Conservation (phyloP, 495 filamentous ascomycete species). For the Trichoderma reesei region DNA sequence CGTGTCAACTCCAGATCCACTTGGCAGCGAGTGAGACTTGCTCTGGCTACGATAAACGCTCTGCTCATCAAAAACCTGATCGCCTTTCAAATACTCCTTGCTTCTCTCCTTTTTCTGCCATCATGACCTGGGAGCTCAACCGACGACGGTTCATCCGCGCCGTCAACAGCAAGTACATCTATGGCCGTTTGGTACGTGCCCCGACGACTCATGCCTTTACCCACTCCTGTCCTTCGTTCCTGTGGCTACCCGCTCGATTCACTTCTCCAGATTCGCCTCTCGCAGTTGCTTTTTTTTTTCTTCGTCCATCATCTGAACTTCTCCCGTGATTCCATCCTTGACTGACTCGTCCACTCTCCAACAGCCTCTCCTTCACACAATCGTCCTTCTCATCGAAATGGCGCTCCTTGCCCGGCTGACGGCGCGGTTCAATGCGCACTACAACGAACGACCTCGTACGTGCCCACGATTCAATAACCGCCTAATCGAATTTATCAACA, state of each 20-base stretch:
- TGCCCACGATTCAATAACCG: not conserved
- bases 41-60: not conserved
- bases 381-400: conserved; percentile 85
- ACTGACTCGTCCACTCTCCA: conserved; percentile 10
- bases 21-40: not conserved
- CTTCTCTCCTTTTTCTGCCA: conserved; percentile 12
- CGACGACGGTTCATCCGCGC: conserved; percentile 54
- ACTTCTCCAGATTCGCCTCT: too few species aligned
- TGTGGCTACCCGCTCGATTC: too few species aligned
- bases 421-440: conserved; percentile 87
- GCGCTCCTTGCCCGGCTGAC: conserved; percentile 67
- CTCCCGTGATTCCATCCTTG: not conserved
- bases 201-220: not conserved
- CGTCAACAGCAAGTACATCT: conserved; percentile 70
- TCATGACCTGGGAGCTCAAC: conserved; percentile 46
- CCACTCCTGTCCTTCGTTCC: conserved; percentile 7
- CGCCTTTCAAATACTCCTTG: too few species aligned
- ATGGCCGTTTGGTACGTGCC: conserved; percentile 63
- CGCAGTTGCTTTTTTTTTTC: too few species aligned
- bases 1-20: not conserved
- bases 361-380: conserved; percentile 77
- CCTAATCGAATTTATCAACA: not conserved
- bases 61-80: not conserved
- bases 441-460: conserved; percentile 73
- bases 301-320: too few species aligned